Conservation (phyloP, 306 rosid species). For the Gastrolobium villosum region DNA sequence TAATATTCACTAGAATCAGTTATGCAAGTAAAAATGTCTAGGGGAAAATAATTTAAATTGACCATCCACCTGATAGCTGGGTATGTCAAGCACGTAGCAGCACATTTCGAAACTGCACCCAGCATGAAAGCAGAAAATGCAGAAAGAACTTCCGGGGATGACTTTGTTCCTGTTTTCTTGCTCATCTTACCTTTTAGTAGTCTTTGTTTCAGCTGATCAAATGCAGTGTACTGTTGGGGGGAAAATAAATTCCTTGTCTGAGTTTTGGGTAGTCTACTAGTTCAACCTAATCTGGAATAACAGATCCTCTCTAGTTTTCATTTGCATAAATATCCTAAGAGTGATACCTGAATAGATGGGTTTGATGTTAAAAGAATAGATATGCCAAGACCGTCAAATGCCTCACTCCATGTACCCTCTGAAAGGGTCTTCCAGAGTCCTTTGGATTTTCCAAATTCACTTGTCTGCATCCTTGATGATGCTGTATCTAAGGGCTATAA, state of each 20-base stretch:
- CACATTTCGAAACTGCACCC: conserved; percentile 94
- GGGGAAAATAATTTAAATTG: conserved; percentile 35
- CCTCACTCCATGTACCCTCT: conserved; percentile 87
- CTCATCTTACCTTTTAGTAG: conserved; percentile 60
- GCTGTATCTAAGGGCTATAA: conserved; percentile 92
- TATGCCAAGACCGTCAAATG: conserved; percentile 89
- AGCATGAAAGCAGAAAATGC: conserved; percentile 83
- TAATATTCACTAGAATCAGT: conserved; percentile 5
- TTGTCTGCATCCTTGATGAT: conserved; percentile 94
- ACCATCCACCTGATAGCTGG: conserved; percentile 92
- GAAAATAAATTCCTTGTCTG: conserved; percentile 29
- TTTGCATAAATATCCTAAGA: conserved; percentile 30
- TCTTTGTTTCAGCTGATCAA: conserved; percentile 87
- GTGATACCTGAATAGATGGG: conserved; percentile 89
- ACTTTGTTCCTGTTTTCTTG: conserved; percentile 57
- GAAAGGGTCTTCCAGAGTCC: conserved; percentile 93
- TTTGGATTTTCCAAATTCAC: conserved; percentile 94
- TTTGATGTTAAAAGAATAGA: conserved; percentile 94
- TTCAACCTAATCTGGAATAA: conserved; percentile 34
- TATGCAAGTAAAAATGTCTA: neutral
- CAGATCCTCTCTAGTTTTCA: conserved; percentile 31
- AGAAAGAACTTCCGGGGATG: conserved; percentile 85
- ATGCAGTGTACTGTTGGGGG: conserved; percentile 79
- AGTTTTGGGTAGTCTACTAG: conserved; percentile 35
- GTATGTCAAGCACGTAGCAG: conserved; percentile 91